Percentiles rank a stretch among this genome's conserved stretches.
Evolutionary conservation across 495 filamentous ascomycete species (phyloP).

Genomic region (Penicillium simplicissimum): DNA sequence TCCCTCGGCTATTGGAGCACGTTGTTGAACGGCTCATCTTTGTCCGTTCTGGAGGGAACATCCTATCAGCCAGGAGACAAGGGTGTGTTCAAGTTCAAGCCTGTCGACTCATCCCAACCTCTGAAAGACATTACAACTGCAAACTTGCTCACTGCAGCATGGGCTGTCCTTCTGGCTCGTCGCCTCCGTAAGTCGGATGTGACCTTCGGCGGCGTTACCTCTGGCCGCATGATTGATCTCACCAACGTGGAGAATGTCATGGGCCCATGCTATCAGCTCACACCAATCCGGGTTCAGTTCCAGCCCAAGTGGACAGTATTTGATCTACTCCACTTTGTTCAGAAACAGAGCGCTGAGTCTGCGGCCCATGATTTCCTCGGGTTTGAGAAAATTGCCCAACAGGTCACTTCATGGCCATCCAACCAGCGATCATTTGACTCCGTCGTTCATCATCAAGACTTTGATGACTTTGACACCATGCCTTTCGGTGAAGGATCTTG

Average conservation of each 20-base stretch:
- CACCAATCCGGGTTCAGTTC: conserved; percentile 37
- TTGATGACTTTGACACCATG: conserved; percentile 44
- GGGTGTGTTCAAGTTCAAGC: conserved; percentile 39
- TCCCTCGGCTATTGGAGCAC: conserved; percentile 50
- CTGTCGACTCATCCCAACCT: conserved; percentile 41
- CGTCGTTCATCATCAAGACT: conserved; percentile 41
- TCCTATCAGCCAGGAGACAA: conserved; percentile 39
- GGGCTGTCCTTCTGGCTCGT: conserved; percentile 60
- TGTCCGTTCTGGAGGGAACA: conserved; percentile 46
- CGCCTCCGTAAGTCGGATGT: conserved; percentile 51
- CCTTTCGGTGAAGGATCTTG: conserved; percentile 36
- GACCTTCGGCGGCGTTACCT: conserved; percentile 61
- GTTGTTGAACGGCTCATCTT: conserved; percentile 51
- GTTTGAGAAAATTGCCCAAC: conserved; percentile 30
- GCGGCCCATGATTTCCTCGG: conserved; percentile 34
- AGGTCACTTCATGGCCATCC: conserved; percentile 28
- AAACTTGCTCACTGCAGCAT: conserved; percentile 60
- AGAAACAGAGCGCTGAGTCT: conserved; percentile 33
- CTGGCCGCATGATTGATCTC: conserved; percentile 49
- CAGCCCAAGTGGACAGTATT: conserved; percentile 34
- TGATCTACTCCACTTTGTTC: conserved; percentile 38
- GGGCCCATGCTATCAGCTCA: conserved; percentile 45
- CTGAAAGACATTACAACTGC: conserved; percentile 55
- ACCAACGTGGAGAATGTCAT: conserved; percentile 45
- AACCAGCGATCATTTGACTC: conserved; percentile 28